Conservation (phyloP, 2,329 filamentous ascomycete genomes). For the Pleomassaria siparia region DNA sequence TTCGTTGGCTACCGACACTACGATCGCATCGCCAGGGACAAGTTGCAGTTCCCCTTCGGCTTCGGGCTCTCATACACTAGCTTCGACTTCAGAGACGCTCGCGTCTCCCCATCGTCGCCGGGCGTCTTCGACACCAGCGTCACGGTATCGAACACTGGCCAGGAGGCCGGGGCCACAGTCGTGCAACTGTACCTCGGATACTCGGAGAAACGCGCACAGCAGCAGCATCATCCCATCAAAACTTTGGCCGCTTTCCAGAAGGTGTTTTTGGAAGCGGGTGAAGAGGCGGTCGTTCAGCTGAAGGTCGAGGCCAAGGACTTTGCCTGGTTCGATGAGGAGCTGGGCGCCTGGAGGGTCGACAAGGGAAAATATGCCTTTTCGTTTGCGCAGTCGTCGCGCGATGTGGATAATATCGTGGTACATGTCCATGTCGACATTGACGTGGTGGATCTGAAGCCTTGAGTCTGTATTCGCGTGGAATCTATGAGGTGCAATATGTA, state of each 20-base stretch:
- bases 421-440: conserved; percentile 23
- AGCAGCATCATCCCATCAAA: conserved; percentile 65
- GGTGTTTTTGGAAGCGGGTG: conserved; percentile 59
- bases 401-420: conserved; percentile 29
- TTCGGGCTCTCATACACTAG: conserved; percentile 44
- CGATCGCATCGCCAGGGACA: conserved; percentile 61
- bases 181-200: conserved; percentile 62
- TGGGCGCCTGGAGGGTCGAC: conserved; percentile 33
- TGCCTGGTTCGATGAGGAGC: conserved; percentile 35
- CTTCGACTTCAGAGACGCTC: conserved; percentile 50
- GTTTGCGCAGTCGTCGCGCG: conserved; percentile 33
- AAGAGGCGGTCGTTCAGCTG: conserved; percentile 60
- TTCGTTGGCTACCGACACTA: conserved; percentile 60
- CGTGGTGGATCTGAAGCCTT: no score
- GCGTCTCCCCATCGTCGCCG: conserved; percentile 63
- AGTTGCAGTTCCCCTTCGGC: conserved; percentile 45
- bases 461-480: no score
- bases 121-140: conserved; percentile 35
- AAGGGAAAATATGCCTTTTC: conserved; percentile 33
- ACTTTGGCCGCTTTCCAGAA: conserved; percentile 70
- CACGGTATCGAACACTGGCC: conserved; percentile 55
- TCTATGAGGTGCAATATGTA: conserved; percentile 10
- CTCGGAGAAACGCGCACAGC: conserved; percentile 32
- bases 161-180: conserved; percentile 51
- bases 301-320: conserved; percentile 25